Evolutionary conservation across 768 basidiomycete genomes (phyloP).

Genomic region (Asterophora parasitica): DNA sequence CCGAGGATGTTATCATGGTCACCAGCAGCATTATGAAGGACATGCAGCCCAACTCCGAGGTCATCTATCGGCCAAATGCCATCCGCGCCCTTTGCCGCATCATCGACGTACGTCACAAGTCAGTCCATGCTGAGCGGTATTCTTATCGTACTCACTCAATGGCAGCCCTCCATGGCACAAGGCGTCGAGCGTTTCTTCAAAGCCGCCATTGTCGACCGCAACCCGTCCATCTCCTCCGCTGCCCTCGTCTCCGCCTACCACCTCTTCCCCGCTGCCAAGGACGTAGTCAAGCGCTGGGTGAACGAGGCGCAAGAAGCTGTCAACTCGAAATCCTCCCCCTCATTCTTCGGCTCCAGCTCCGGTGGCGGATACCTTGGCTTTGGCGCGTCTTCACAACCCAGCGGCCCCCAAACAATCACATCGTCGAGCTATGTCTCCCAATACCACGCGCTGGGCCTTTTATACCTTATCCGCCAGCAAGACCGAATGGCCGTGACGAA

Average conservation of each 20-base stretch:
- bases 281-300: conserved; percentile 98
- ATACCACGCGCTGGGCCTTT: conserved; percentile 91
- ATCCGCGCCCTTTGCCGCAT: conserved; percentile 95
- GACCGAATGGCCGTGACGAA: conserved; percentile 99
- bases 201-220: conserved; percentile 96
- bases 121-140: not conserved
- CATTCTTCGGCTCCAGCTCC: conserved; percentile 55
- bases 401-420: conserved; percentile 70
- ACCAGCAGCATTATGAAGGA: conserved; percentile 99
- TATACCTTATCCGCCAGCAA: conserved; percentile 94
- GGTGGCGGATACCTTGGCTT: conserved; percentile 71
- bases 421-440: conserved; percentile 93
- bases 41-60: conserved; percentile 98
- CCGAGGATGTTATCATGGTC: conserved; percentile 99
- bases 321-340: conserved; percentile 74
- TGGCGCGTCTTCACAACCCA: conserved; percentile 50
- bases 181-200: conserved; percentile 99
- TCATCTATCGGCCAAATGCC: conserved; percentile 96
- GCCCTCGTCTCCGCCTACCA: conserved; percentile 97
- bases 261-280: conserved; percentile 87
- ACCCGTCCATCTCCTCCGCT: conserved; percentile 91
- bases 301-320: conserved; percentile 98
- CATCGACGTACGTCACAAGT: conserved; percentile 75
- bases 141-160: conserved; percentile 4
- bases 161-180: conserved; percentile 97